These are phyloP conservation scores for Lentinula detonsa DNA, from an alignment of 768 basidiomycete species.

Conservation along the genomic window DNA sequence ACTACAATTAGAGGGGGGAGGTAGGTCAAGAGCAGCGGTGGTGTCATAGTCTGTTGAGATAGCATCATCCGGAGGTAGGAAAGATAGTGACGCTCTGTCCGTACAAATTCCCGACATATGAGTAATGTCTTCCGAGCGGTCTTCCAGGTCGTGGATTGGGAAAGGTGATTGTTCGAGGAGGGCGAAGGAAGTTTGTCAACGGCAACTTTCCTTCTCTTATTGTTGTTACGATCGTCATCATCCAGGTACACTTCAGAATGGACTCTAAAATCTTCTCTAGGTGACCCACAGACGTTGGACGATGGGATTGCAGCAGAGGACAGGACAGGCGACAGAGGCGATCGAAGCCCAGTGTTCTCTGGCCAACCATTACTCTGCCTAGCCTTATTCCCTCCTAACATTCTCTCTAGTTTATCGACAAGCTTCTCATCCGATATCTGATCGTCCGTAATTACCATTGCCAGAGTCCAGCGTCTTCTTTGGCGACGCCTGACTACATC, in stretches of 20 bases:
- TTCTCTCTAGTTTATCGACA: slow-evolving; percentile 25
- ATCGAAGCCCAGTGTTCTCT: neutral
- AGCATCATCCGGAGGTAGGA: neutral
- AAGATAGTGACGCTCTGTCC: slow-evolving; percentile 3
- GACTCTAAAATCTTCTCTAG: neutral
- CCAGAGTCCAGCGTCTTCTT: slow-evolving; percentile 19
- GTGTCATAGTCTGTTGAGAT: slow-evolving; percentile 25
- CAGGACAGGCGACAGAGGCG: neutral
- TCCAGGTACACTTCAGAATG: neutral
- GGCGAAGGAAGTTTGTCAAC: neutral
- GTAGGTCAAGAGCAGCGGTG: slow-evolving; percentile 44
- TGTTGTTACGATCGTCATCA: neutral
- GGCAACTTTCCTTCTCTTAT: neutral
- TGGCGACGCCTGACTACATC: neutral
- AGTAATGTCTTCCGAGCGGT: neutral
- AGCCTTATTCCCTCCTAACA: neutral
- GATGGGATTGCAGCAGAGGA: neutral
- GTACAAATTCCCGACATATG: slow-evolving; percentile 3
- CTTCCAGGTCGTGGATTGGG: neutral
- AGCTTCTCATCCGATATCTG: slow-evolving; percentile 30
- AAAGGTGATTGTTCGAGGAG: neutral
- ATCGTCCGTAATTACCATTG: slow-evolving; percentile 33
- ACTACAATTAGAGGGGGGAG: slow-evolving; percentile 43
- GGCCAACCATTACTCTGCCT: neutral
- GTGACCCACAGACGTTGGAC: neutral